Evolutionary conservation across 257 asterid genomes (phyloP).

Genomic region (Solanum bulbocastanum): DNA sequence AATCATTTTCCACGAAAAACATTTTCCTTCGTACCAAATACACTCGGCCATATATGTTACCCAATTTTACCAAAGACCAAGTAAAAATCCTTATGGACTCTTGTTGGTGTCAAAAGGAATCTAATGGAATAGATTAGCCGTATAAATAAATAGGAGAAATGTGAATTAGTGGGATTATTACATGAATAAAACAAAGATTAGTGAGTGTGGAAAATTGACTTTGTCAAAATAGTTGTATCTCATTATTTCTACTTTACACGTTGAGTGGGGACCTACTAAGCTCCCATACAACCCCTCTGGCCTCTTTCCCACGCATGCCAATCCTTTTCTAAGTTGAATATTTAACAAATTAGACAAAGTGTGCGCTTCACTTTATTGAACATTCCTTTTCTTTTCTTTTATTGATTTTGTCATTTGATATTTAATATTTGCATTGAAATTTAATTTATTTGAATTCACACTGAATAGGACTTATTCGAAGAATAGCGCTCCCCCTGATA

Average conservation of each 20-base stretch:
- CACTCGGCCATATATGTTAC: background rate
- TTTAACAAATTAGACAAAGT: background rate
- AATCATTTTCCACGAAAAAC: no score
- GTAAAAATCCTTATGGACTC: background rate
- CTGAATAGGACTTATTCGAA: accelerated
- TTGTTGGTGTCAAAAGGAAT: background rate
- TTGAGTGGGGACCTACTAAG: background rate
- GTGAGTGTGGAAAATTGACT: background rate
- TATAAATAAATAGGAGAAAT: background rate
- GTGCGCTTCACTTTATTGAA: background rate
- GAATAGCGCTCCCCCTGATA: no score
- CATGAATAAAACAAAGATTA: background rate
- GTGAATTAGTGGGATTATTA: background rate
- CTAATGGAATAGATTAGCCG: background rate
- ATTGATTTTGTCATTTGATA: accelerated
- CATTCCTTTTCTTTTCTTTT: no score
- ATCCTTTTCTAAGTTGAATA: background rate
- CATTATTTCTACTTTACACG: background rate
- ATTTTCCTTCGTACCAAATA: no score
- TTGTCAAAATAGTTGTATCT: background rate
- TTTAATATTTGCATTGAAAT: no score
- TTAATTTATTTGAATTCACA: accelerated
- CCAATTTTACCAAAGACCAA: background rate
- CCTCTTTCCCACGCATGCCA: background rate
- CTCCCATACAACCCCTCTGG: background rate